These are phyloP conservation scores for Geotrichum carabidarum DNA, from an alignment of 1,139 yeast species.

Conservation along the genomic window DNA sequence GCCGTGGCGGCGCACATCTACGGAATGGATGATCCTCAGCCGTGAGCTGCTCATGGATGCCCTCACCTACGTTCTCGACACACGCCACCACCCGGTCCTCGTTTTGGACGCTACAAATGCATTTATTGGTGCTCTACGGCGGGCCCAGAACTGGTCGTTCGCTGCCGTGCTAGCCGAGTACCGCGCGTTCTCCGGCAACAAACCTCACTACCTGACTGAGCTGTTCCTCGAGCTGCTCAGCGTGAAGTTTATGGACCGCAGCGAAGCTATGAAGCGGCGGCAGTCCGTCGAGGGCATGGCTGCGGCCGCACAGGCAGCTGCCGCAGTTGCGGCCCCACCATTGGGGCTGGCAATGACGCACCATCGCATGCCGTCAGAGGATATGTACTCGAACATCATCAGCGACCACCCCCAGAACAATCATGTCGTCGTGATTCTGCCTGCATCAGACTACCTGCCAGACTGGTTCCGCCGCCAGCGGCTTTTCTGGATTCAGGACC, in stretches of 20 bases:
- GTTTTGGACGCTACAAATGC: conserved; percentile 78
- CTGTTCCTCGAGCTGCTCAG: conserved; percentile 71
- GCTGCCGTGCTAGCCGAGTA: conserved; percentile 81
- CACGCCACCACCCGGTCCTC: conserved; percentile 60
- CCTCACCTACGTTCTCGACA: conserved; percentile 50
- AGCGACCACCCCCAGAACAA: conserved; percentile 29
- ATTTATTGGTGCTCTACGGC: conserved; percentile 71
- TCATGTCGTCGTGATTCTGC: conserved; percentile 43
- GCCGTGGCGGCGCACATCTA: conserved; percentile 35
- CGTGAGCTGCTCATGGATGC: conserved; percentile 37
- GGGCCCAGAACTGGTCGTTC: conserved; percentile 83
- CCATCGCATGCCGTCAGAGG: conserved; percentile 1
- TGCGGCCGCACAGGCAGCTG: conserved; percentile 16
- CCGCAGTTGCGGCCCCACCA: conserved; percentile 8
- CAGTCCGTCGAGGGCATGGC: conserved; percentile 14
- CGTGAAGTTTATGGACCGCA: conserved; percentile 17
- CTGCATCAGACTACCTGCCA: conserved; percentile 56
- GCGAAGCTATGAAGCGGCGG: conserved; percentile 17
- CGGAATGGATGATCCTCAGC: conserved; percentile 33
- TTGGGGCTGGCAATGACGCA: conserved; percentile 6
- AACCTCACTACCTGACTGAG: conserved; percentile 74
- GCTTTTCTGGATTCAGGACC: conserved; percentile 27
- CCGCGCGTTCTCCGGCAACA: conserved; percentile 67
- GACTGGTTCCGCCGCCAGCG: conserved; percentile 62
- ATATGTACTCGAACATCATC: conserved; percentile 35